Base-by-base conservation (phyloP, 2,329 filamentous ascomycete genomes). In the Ilyonectria destructans region DNA sequence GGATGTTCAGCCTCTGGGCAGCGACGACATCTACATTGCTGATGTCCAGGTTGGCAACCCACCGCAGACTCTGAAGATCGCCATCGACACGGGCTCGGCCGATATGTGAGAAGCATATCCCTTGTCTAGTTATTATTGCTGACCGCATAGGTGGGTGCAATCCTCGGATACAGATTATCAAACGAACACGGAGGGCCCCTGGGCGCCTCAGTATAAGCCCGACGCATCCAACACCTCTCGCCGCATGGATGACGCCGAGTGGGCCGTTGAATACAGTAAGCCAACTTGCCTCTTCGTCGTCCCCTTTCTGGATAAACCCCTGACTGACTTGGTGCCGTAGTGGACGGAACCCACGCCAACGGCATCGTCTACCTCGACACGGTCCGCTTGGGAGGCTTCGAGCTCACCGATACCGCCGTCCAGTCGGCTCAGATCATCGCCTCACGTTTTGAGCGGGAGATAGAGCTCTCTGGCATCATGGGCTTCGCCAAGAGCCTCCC, bases 71-170 rank as follows among this genome's bases (percentile, higher is more conserved):
- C 62, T 88, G 48, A 83, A 82, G 54, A 74, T 88, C 48, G 82
- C 86, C n/a, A 71, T 88, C 26, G 87, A 88, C 70, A 88, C 86
- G 2, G 87, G 87, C 12, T 89, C 87, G 8, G 81, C 84, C 10
- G 87, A 89, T 66, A 79, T 87, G 91, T 96, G 87, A 88, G 92
- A 89, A 54, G 10, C 21, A 35, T 17, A 17, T 8, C n/a, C 13
- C 8, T 6, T 35, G 4, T 13, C 7, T 45, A n/a, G 2, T 17
- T 26, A 9, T 23, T 10, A 10, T 31, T 35, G 29, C 71, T 76
- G 13, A 74, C 55, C 10, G 23, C 56, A 19, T 55, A 88, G 86
- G n/a, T 89, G 87, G 87, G 81, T 88, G 19, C 86, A 87, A 76
- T 86, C 85, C 2, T 82, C 85, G 3, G 84, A 87, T 64, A 87